phyloP scores from a whole-genome alignment of 176 grass and related monocot species.

The Eragrostis nindensis region DNA sequence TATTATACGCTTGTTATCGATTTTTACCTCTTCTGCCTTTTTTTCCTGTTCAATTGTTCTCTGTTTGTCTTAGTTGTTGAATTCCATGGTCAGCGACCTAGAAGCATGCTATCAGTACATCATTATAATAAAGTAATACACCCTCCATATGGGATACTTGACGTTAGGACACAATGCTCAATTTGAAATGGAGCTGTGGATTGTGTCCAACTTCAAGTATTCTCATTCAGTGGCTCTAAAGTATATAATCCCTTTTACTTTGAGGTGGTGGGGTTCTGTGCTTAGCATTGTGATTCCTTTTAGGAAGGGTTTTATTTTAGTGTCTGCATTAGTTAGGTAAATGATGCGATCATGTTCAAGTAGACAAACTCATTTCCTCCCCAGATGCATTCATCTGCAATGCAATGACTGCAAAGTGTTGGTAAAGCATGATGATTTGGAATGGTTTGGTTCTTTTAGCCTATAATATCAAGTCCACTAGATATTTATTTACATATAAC shows the following conservation, averaged over 20 bases:
- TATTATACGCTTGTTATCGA: constrained; percentile 42
- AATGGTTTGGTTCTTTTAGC: constrained; percentile 3
- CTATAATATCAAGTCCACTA: neutral
- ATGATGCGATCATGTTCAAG: neutral
- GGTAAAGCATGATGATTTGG: neutral
- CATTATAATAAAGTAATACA: neutral
- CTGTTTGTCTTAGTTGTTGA: neutral
- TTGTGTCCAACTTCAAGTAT: neutral
- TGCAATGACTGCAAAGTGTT: neutral
- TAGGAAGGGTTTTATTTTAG: constrained; percentile 11
- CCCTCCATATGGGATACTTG: neutral
- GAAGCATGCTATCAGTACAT: constrained; percentile 17
- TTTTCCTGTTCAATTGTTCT: neutral
- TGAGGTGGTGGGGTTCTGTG: constrained; percentile 13
- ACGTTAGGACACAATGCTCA: neutral
- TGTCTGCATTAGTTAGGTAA: neutral
- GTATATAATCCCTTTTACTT: constrained; percentile 2
- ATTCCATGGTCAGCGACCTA: constrained; percentile 2
- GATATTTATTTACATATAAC: neutral
- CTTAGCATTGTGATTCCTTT: constrained; percentile 15
- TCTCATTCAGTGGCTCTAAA: neutral
- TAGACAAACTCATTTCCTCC: neutral
- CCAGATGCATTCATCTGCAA: neutral
- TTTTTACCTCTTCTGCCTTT: constrained; percentile 28
- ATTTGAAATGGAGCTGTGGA: neutral